Base-by-base conservation (phyloP, 805 yeast species). In the Pichia sporocuriosa region DNA sequence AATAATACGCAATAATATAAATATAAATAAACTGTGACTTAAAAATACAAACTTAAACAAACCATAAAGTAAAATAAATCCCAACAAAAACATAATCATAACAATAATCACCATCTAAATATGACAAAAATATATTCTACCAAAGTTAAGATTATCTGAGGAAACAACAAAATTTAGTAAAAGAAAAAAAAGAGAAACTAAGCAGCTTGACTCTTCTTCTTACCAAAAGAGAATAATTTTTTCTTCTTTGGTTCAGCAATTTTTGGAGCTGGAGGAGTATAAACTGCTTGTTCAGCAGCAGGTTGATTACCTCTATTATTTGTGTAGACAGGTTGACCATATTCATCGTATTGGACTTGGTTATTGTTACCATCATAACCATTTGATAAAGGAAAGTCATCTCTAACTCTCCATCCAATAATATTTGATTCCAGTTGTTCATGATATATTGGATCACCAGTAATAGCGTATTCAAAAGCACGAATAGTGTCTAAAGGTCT, bases 401-500 rank as follows among this genome's bases (percentile, higher is more conserved):
- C 73, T 67, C 97, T 77, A 9, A 86, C 85, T 41, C 84, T 78
- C 82, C 94, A 89, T 13, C 97, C 97, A 33, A 83, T 72, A 16
- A 77, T 69, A 7, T 76, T 75, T 4, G 89, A 72, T 63, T 89
- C 97, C 55, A 87, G 69, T 54, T 84, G 87, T 43, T 86, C 93
- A 40, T 81, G 78, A 68, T 84, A 82, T 11, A 75, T 63, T 44
- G 72, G 66, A 62, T 93, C 98, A 39, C 96, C 96, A 6, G 96
- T 86, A 49, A 93, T 88, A 29, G 97, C 81, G 58, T 82, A 93
- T 68, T 93, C 97, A 63, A 93, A 93, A 5, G 85, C 73, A 53
- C 97, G 73, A 55, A 93, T 89, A 2, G 99, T 93, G 62, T 94
- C 99, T 55, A 93, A 68, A 4, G 99, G 99, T 56, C 99, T 77